Evolutionary conservation across 305 asterid genomes (phyloP), one percentile per base, ranked within the genome.

Genomic region (Withania somnifera): DNA sequence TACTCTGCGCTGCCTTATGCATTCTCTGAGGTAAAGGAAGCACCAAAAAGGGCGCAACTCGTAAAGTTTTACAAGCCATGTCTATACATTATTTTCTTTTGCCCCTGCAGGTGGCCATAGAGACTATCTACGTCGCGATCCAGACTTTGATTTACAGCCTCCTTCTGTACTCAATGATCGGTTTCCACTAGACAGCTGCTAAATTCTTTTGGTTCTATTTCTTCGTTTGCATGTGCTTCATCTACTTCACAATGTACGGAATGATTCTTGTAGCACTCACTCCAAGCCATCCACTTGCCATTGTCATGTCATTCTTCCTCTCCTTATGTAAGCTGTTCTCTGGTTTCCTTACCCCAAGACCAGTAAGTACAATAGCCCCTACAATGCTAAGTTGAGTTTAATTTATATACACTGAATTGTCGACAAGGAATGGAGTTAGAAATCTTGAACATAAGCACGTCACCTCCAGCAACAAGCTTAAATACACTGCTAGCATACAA

Each of bases 231-330:
- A 93, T 94, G 98, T 88, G 97, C 80, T 96, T 96, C 53, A 77
- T 89, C 86, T 96, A 93, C 91, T 96, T 96, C 93, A 92, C 97
- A 38, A 28, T 88, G n/a, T 95, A 94, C 24, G 98, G 99, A 4
- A 95, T 95, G 99, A 96, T 96, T 98, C 98, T 94, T 66, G 98
- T 96, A 3, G 91, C 99, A 5, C 97, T 96, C 89, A 91, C 99
- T 40, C 99, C 99, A 52, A 94, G 83, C 82, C 93, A 94, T 91
- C 88, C 80, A 32, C 91, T 96, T 75, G 97, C 98, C 19, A 93
- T 96, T 17, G 86, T 89, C 86, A 94, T 96, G 98, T 84, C 97
- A 1, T 96, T 96, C 87, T 96, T 96, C 97, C 98, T 94, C 91
- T 93, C 89, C 91, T 90, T 94, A 76, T 96, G 99, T 98, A 96